Conservation (phyloP, 1,284 basidiomycete genomes). For the Pseudozyma flocculosa region DNA sequence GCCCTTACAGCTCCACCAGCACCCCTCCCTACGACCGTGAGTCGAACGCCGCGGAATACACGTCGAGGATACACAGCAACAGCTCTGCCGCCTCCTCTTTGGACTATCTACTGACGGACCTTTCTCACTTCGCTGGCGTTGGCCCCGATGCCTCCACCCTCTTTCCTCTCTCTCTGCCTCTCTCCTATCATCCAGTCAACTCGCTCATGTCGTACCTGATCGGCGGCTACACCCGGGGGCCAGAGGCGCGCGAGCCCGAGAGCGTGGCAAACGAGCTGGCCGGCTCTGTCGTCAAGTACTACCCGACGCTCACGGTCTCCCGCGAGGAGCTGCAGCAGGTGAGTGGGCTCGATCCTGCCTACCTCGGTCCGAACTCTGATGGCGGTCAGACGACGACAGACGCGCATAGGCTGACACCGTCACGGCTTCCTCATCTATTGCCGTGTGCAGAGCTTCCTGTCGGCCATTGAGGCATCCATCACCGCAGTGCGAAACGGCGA, state of each 20-base stretch:
- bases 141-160: constrained; percentile 3
- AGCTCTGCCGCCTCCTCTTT: too few relatives aligned
- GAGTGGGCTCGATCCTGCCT: neutral
- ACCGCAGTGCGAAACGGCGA: neutral
- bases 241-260: constrained; percentile 25
- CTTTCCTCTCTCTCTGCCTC: neutral
- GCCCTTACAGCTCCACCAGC: constrained; percentile 42
- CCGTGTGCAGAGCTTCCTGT: constrained; percentile 2
- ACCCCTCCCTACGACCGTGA: constrained; percentile 46
- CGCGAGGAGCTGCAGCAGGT: constrained; percentile 13
- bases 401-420: neutral
- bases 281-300: constrained; percentile 45
- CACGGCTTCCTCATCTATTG: neutral
- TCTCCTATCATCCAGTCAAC: constrained; percentile 22
- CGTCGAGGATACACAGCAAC: too few relatives aligned
- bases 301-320: constrained; percentile 48
- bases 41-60: constrained; percentile 1
- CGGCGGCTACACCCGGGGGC: constrained; percentile 37
- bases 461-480: constrained; percentile 4
- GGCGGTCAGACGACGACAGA: neutral
- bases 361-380: neutral
- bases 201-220: constrained; percentile 47
- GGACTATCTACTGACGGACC: too few relatives aligned
- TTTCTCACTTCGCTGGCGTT: too few relatives aligned
- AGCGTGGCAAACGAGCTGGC: constrained; percentile 49